A percentile compares a stretch with the other conserved stretches of the same genome.
These are phyloP conservation scores for Trichoderma guizhouense DNA, from an alignment of 2,329 filamentous ascomycete genomes.

Conservation along the genomic window DNA sequence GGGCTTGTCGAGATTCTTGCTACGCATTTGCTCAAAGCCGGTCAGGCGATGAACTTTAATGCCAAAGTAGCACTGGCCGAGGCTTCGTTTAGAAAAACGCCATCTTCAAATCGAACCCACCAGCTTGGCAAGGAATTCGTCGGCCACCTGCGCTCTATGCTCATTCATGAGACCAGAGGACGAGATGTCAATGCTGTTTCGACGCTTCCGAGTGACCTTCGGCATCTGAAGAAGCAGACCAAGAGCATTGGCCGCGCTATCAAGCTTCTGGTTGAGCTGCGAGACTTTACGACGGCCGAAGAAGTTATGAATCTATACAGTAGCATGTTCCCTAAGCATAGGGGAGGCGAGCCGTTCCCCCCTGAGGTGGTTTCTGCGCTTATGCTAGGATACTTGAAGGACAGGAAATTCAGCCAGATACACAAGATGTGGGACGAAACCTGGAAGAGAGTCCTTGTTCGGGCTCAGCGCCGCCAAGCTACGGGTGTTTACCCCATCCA, in stretches of 20 bases:
- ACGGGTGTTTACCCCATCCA: conserved; percentile 41
- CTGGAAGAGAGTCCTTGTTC: conserved; percentile 48
- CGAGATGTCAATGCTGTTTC: not conserved
- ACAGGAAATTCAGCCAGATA: conserved; percentile 58
- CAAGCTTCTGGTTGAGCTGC: conserved; percentile 33
- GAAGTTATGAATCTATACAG: conserved; percentile 56
- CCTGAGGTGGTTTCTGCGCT: conserved; percentile 58
- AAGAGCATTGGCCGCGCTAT: conserved; percentile 33
- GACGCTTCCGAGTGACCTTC: conserved; percentile 21
- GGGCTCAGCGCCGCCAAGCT: conserved; percentile 23
- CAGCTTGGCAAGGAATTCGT: conserved; percentile 30
- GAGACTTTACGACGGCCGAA: conserved; percentile 52
- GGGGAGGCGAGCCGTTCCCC: conserved; percentile 40
- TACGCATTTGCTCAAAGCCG: conserved; percentile 41
- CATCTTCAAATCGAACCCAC: conserved; percentile 27
- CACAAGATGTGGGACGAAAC: conserved; percentile 64
- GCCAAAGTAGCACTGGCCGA: conserved; percentile 43
- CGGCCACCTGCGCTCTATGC: conserved; percentile 27
- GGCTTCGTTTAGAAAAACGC: conserved; percentile 30
- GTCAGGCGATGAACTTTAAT: conserved; percentile 42
- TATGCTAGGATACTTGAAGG: conserved; percentile 63
- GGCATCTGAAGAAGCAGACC: conserved; percentile 28
- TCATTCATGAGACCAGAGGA: not conserved
- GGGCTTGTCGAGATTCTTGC: conserved; percentile 41
- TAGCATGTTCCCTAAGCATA: conserved; percentile 36